phyloP scores from a whole-genome alignment of 2,329 filamentous ascomycete species.

The Dactylellina leptospora region DNA sequence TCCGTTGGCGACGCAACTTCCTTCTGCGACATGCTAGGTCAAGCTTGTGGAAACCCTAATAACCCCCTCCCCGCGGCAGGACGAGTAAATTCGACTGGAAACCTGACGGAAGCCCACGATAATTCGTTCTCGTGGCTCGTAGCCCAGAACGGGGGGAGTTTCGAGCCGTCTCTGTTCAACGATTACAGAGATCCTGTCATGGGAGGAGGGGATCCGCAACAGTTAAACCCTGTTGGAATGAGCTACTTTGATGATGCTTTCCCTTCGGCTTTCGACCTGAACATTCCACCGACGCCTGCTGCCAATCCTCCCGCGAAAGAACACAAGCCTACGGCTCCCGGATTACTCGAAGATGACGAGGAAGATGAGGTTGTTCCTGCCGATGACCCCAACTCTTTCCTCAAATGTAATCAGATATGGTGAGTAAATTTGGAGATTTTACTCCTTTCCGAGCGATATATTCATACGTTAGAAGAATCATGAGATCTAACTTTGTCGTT shows the following conservation, averaged over 20 bases:
- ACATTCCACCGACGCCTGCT: conserved; percentile 78
- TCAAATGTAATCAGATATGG: conserved; percentile 94
- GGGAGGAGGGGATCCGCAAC: conserved; percentile 62
- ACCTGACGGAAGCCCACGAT: not conserved
- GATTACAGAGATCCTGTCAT: conserved; percentile 92
- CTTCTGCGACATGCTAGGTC: conserved; percentile 68
- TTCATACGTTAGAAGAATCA: conserved; percentile 46
- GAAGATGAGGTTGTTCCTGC: conserved; percentile 72
- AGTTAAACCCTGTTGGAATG: conserved; percentile 77
- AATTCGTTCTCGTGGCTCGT: conserved; percentile 61
- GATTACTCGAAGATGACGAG: conserved; percentile 66
- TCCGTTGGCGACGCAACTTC: conserved; percentile 59
- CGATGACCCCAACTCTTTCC: conserved; percentile 70
- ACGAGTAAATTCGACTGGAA: conserved; percentile 23
- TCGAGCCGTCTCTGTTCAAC: conserved; percentile 90
- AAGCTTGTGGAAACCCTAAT: conserved; percentile 66
- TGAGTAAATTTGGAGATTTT: conserved; percentile 64
- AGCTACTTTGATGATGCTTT: conserved; percentile 78
- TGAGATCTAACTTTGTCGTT: conserved; percentile 41
- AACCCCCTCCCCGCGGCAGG: conserved; percentile 65
- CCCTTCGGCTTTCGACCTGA: conserved; percentile 73
- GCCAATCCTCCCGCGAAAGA: conserved; percentile 61
- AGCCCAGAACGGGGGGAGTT: conserved; percentile 71
- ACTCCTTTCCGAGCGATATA: not conserved
- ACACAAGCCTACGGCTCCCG: conserved; percentile 54